Conservation (phyloP, 805 yeast species). For the Kuraishia molischiana region DNA sequence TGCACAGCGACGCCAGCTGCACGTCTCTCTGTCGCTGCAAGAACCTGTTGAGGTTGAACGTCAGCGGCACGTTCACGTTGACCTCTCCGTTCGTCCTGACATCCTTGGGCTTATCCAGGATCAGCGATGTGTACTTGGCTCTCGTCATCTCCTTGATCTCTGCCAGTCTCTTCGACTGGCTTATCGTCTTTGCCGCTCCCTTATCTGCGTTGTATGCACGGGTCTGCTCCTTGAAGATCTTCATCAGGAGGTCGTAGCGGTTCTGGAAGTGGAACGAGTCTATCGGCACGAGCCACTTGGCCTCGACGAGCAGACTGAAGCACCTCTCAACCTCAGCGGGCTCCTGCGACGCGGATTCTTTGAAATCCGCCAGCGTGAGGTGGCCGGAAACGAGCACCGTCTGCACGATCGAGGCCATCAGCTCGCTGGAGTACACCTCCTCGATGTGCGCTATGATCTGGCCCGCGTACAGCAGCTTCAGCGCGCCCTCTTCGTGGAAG, state of each 20-base stretch:
- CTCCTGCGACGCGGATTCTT: slow-evolving; percentile 9
- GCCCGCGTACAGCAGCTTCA: slow-evolving; percentile 64
- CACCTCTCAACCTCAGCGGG: slow-evolving; percentile 21
- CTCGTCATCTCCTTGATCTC: slow-evolving; percentile 55
- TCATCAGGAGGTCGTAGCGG: slow-evolving; percentile 18
- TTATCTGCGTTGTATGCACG: slow-evolving; percentile 17
- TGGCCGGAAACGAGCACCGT: slow-evolving; percentile 65
- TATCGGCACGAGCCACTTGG: slow-evolving; percentile 42
- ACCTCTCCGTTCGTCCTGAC: slow-evolving; percentile 15
- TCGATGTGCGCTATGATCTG: slow-evolving; percentile 52
- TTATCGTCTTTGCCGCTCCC: slow-evolving; percentile 18
- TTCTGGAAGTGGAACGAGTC: slow-evolving; percentile 19
- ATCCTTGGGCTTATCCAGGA: slow-evolving; percentile 11
- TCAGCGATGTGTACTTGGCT: slow-evolving; percentile 21
- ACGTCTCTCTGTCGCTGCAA: slow-evolving; percentile 55
- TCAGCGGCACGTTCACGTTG: slow-evolving; percentile 38
- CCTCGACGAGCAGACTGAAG: slow-evolving; percentile 35
- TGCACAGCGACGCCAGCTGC: slow-evolving; percentile 53
- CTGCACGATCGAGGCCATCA: slow-evolving; percentile 50
- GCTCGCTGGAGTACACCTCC: slow-evolving; percentile 27
- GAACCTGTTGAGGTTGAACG: slow-evolving; percentile 57
- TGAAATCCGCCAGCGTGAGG: slow-evolving; percentile 44
- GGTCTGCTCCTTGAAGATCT: slow-evolving; percentile 29
- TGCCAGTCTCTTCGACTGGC: slow-evolving; percentile 45
- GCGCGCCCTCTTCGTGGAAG: slow-evolving; percentile 54